phyloP scores from a whole-genome alignment of 768 basidiomycete genomes.

The Russula vinacea region DNA sequence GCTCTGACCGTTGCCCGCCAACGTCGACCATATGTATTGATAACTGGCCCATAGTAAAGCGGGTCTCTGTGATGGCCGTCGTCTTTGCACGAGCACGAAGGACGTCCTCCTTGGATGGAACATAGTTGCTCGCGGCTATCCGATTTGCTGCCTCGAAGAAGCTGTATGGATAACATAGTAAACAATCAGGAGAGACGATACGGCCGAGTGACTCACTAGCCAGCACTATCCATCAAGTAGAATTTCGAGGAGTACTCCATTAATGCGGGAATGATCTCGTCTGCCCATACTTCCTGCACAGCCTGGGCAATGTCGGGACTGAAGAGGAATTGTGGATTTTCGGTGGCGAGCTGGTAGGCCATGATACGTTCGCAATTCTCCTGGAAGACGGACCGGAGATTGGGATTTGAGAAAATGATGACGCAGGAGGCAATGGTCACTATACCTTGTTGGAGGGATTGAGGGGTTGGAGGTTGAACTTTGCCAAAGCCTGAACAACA shows the following conservation, averaged over 20 bases:
- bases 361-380: slow-evolving; percentile 57
- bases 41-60: slow-evolving; percentile 64
- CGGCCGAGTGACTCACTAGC: slow-evolving; percentile 56
- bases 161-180: slow-evolving; percentile 40
- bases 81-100: slow-evolving; percentile 86
- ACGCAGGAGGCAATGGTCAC: not conserved
- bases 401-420: slow-evolving; percentile 19
- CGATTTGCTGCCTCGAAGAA: slow-evolving; percentile 86
- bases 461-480: slow-evolving; percentile 75
- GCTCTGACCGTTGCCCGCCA: slow-evolving; percentile 60
- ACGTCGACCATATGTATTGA: slow-evolving; percentile 74
- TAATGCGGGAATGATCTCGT: slow-evolving; percentile 51
- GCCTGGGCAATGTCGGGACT: slow-evolving; percentile 65
- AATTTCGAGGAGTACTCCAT: slow-evolving; percentile 70
- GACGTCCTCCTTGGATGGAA: slow-evolving; percentile 84
- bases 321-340: slow-evolving; percentile 45
- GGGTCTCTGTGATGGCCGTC: slow-evolving; percentile 86
- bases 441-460: slow-evolving; percentile 61
- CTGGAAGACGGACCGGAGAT: slow-evolving; percentile 28
- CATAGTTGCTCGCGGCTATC: slow-evolving; percentile 76
- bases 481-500: slow-evolving; percentile 80
- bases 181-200: not conserved
- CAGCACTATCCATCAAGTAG: slow-evolving; percentile 93
- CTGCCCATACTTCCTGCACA: slow-evolving; percentile 66
- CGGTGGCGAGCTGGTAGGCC: slow-evolving; percentile 46